Base-by-base conservation (phyloP, 139 green algal genomes). In the Chlorella sp. region DNA sequence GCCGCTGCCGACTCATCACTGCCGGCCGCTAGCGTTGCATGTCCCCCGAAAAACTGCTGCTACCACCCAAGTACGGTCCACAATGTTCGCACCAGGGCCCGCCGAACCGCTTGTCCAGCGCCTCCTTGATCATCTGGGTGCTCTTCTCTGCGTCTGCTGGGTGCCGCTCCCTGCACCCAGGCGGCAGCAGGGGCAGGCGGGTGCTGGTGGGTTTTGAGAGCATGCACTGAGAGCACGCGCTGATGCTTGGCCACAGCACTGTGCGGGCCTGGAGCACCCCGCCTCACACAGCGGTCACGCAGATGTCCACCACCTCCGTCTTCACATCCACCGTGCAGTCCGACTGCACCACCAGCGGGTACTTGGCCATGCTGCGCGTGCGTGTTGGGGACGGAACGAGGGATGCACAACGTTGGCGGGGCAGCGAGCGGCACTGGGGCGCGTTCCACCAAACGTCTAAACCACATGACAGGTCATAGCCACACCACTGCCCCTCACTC, bases 61-160 rank as follows among this genome's bases (percentile, higher is more conserved):
- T n/a, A n/a, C n/a, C n/a, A n/a, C n/a, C n/a, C n/a, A n/a, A n/a
- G n/a, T n/a, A n/a, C n/a, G n/a, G n/a, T n/a, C n/a, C 15, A 21
- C 51, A 21, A 60, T 2, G 12, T 23, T 23, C 51, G 51, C 13
- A 21, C 51, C 96, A 98, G 11, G 94, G 93, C 16, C 88, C 88
- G 0, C 96, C 96, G 91, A 97, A 98, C 81, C 98, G 97, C 71
- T 96, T 97, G 90, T 98, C 96, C 93, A 98, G 95, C 2, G 76
- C 64, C 36, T 82, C 76, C 78, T 83, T 83, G 78, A 83, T 83
- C 39, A 64, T 51, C 63, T 78, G 93, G 16, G 94, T 96, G 87
- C 93, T 96, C 85, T 97, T 97, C 76, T 97, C 94, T 56, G 93
- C 89, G 79, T 98, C 94, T 39, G 84, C 85, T 3, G 92, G 86